Evolutionary conservation across 345 rosid genomes (phyloP), one percentile per base, ranked within the genome.

Genomic region (Barbarea vulgaris): DNA sequence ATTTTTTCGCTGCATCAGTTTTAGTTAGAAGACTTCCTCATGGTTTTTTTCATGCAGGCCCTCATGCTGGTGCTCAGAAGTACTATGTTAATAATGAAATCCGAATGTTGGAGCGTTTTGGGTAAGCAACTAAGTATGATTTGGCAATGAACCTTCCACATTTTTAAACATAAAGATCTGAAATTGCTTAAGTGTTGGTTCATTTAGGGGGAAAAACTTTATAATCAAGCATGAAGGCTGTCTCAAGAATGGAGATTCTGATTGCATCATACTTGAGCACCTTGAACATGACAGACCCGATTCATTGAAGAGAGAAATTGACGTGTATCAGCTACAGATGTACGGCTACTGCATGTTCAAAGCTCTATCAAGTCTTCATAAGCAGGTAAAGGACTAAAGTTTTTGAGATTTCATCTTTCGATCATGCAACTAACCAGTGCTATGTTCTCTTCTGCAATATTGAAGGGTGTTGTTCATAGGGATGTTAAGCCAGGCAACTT

Each of bases 401-500:
- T 12, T 56, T 57, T n/a, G 7, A 34, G 62, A 25, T 5, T 57
- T 34, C 13, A 21, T 59, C 22, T 65, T 39, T 72, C 22, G 50
- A 33, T 39, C 17, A 51, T 9, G 1, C 57, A 58, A 46, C 24
- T 72, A 72, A 77, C 68, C 14, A 17, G 28, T 72, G 65, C 48
- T 1, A 39, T 65, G 53, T 65, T 62, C 17, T 27, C 24, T 55
- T 80, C 74, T 34, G 62, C 60, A 33, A 55, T 24, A 63, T 34
- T 66, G 53, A 83, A 95, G 99, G 96, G 94, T 62, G 67, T 87
- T 80, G 94, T 89, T 81, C 99, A 95, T 27, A 90, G 96, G 77
- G 99, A 95, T 85, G 94, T 95, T 42, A 95, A 95, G 69, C 99
- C 99, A 61, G 99, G 97, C 59, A 92, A 95, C 82, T 95, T 95